Evolutionary conservation across 495 filamentous ascomycete genomes (phyloP).

Genomic region (Xylaria palmicola): DNA sequence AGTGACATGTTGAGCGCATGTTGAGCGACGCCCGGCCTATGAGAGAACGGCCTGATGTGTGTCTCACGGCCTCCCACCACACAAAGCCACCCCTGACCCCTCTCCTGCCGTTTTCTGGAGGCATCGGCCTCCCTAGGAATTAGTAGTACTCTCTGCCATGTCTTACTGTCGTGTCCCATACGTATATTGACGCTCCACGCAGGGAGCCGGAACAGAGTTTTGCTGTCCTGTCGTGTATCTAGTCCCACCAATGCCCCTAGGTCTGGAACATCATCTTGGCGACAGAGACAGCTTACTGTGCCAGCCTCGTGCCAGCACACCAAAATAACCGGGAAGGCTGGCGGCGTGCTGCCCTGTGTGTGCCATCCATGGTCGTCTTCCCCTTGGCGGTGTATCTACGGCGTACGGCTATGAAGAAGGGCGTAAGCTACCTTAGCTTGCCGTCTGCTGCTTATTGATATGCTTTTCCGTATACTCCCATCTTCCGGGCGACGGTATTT

Average conservation of each 20-base stretch:
- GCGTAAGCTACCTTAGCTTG: background rate
- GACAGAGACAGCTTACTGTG: background rate
- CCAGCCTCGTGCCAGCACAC: conserved; percentile 1
- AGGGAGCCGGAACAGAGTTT: conserved; percentile 7
- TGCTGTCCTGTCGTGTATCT: conserved; percentile 2
- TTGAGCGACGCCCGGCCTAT: no score
- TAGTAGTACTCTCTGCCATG: background rate
- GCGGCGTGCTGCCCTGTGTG: background rate
- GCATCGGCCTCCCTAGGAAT: background rate
- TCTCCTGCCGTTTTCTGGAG: background rate
- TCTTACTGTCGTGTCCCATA: background rate
- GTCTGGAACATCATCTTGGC: background rate
- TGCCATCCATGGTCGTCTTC: background rate
- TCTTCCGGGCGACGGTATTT: background rate
- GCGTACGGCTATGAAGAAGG: background rate
- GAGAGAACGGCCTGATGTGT: background rate
- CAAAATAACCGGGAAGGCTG: conserved; percentile 1
- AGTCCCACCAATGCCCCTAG: background rate
- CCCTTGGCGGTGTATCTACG: background rate
- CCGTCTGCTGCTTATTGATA: no score
- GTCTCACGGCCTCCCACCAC: conserved; percentile 1
- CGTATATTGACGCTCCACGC: conserved; percentile 3
- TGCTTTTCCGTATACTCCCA: no score
- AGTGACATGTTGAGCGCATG: background rate
- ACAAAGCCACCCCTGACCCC: background rate